phyloP scores from a whole-genome alignment of 805 yeast species.

The Wickerhamiella occidentalis region DNA sequence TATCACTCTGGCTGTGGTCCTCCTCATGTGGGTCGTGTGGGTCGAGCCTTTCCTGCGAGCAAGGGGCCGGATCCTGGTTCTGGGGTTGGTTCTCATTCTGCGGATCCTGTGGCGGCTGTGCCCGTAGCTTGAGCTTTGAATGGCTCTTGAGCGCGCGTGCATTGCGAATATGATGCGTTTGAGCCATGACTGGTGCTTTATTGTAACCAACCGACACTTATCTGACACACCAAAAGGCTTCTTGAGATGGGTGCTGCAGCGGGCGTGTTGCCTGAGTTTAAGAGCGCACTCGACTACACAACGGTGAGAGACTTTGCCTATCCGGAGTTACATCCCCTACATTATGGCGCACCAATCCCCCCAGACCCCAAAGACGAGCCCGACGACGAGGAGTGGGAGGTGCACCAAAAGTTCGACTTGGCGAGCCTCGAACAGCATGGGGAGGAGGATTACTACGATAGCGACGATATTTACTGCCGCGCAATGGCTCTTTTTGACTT shows the following conservation, averaged over 20 bases:
- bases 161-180: conserved; percentile 18
- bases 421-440: conserved; percentile 17
- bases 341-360: conserved; percentile 40
- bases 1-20: neutral
- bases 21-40: neutral
- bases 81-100: too few relatives aligned
- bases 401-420: conserved; percentile 9
- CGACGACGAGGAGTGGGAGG: conserved; percentile 13
- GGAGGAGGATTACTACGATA: conserved; percentile 1
- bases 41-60: too few relatives aligned
- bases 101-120: neutral
- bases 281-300: conserved; percentile 29
- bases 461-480: conserved; percentile 39
- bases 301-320: conserved; percentile 78
- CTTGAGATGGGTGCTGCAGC: neutral
- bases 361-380: conserved; percentile 21
- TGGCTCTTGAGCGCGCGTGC: conserved; percentile 19
- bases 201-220: too few relatives aligned
- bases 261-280: conserved; percentile 21
- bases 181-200: neutral
- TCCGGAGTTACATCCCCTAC: conserved; percentile 52
- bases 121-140: conserved; percentile 17
- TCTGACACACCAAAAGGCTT: neutral
- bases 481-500: conserved; percentile 88
- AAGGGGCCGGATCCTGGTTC: too few relatives aligned